Base-by-base conservation (phyloP, 495 filamentous ascomycete genomes). In the Xeromyces bisporus region DNA sequence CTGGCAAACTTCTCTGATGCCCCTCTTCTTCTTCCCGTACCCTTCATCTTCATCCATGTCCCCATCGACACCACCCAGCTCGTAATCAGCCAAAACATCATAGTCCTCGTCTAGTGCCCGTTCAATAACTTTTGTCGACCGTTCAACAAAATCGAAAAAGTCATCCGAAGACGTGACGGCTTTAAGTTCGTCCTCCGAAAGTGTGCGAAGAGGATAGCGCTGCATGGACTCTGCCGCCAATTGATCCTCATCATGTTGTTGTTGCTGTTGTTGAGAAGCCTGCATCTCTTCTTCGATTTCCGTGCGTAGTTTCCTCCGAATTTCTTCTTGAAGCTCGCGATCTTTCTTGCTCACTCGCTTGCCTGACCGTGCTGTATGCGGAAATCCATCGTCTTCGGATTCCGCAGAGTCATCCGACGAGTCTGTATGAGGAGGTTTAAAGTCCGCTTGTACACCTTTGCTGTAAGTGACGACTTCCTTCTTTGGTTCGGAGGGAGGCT, bases 91-190 rank as follows among this genome's bases (percentile, higher is more conserved):
- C 23, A 99, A 56, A 26, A 99, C 79, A 51, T 99, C 87, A 51
- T 94, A 99, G 31, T 79, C 75, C 40, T 92, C 74, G 44, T 96
- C 87, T 34, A 99, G 55, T 2, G 91, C 86, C 41, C 86, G 76
- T 59, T 99, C 91, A 42, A 96, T 86, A 28, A 99, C 84, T 61
- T 94, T 99, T 26, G 80, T 86, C 17, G 87, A 94, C 39, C 79
- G 69, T 42, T 96, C 91, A 12, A 99, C 75, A 46, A 99, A 99
- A 42, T 91, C 81, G 38, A 91, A 62, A 47, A 96, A 99, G 25
- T 93, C 91, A 11, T 84, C 72, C 0, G 85, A 93, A 23, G 79
- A 75, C n/a, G 78, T 82, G 23, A 94, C 83, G 9, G 87, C 91
- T 39, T 75, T 76, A 20, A 91, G 60, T 51, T 99, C 91, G 38